Percentiles rank a stretch among this genome's conserved stretches.
Evolutionary conservation across 1,284 basidiomycete genomes (phyloP).

Genomic region (Naganishia cerealis): DNA sequence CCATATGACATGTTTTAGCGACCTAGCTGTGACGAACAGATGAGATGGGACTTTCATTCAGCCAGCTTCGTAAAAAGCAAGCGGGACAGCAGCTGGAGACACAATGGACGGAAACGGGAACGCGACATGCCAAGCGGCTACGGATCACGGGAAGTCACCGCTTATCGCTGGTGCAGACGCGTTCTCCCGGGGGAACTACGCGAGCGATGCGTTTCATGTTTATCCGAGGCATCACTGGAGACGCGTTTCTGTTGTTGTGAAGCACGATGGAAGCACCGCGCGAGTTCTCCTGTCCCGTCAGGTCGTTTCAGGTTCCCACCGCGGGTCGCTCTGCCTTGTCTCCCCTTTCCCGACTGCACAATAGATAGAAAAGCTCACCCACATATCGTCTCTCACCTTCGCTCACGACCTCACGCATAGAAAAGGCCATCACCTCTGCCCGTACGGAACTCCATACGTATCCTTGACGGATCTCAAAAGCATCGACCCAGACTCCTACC

Average conservation of each 20-base stretch:
- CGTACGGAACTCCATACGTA: background rate
- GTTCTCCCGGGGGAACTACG: slow-evolving; percentile 10
- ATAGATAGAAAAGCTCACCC: slow-evolving; percentile 23
- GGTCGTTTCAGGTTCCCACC: slow-evolving; percentile 10
- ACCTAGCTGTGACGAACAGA: no score
- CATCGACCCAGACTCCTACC: background rate
- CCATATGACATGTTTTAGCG: no score
- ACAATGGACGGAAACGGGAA: no score
- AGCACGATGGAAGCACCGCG: background rate
- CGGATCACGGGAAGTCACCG: slow-evolving; percentile 6
- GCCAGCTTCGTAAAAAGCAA: no score
- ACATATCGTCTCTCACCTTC: background rate
- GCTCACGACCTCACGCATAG: slow-evolving; percentile 5
- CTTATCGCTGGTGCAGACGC: background rate
- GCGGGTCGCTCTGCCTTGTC: slow-evolving; percentile 6
- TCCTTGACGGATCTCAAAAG: slow-evolving; percentile 26
- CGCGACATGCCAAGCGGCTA: slow-evolving; percentile 1
- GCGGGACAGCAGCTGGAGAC: no score
- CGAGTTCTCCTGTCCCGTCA: slow-evolving; percentile 9
- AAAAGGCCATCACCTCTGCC: slow-evolving; percentile 8
- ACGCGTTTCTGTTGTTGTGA: slow-evolving; percentile 21
- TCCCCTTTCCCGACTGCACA: slow-evolving; percentile 8
- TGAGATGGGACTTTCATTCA: no score
- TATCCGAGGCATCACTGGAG: background rate
- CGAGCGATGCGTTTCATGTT: background rate